These are phyloP conservation scores for Cadophora sp. DNA, from an alignment of 2,329 filamentous ascomycete species.

Conservation along the genomic window DNA sequence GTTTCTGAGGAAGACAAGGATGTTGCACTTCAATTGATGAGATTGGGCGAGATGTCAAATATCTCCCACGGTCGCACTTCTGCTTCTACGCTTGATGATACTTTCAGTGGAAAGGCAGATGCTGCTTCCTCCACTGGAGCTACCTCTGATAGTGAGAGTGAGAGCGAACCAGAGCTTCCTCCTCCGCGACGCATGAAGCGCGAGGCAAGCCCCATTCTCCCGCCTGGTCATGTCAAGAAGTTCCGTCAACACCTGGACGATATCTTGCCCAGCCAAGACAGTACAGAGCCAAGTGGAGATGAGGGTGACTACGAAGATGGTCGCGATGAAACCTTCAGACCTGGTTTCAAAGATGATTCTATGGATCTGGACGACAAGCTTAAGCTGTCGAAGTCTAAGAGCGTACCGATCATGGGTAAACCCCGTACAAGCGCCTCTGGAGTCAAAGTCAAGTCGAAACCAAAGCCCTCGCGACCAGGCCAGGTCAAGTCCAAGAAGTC, in stretches of 20 bases:
- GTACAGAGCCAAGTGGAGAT: constrained; percentile 66
- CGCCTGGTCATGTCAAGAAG: constrained; percentile 52
- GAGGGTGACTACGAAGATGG: constrained; percentile 60
- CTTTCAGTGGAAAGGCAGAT: constrained; percentile 89
- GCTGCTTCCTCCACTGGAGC: constrained; percentile 83
- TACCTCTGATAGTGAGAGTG: constrained; percentile 78
- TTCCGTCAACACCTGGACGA: constrained; percentile 57
- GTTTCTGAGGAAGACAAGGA: constrained; percentile 95
- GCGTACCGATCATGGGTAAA: constrained; percentile 49
- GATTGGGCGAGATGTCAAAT: constrained; percentile 91
- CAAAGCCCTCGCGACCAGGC: constrained; percentile 45
- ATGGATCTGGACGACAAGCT: constrained; percentile 41
- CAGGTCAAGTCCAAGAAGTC: constrained; percentile 59
- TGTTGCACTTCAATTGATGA: constrained; percentile 95
- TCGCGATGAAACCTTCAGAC: constrained; percentile 45
- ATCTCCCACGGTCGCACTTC: constrained; percentile 93
- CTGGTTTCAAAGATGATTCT: constrained; percentile 37
- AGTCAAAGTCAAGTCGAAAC: constrained; percentile 56
- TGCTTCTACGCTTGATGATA: constrained; percentile 91
- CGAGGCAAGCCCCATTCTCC: constrained; percentile 59
- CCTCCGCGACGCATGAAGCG: constrained; percentile 64
- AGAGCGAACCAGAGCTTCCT: constrained; percentile 68
- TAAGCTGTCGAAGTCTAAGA: constrained; percentile 52
- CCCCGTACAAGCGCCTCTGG: constrained; percentile 46
- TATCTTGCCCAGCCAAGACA: constrained; percentile 62